Percentiles rank a stretch among this genome's conserved stretches.
These are phyloP conservation scores for Alternaria burnsii DNA, from an alignment of 2,329 filamentous ascomycete species.

Conservation along the genomic window DNA sequence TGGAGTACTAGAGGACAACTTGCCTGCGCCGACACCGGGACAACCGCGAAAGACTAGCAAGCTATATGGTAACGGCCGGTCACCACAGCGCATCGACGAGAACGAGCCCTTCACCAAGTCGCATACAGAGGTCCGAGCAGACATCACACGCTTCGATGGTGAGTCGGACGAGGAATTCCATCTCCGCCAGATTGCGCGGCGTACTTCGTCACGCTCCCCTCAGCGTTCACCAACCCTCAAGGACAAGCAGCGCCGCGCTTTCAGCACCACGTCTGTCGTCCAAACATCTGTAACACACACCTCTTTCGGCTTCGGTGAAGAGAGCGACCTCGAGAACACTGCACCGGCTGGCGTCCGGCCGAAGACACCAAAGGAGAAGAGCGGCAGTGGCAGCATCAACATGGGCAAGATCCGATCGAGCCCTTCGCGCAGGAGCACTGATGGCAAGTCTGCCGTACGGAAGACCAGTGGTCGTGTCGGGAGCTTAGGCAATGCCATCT, in stretches of 20 bases:
- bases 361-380: conserved; percentile 57
- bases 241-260: conserved; percentile 74
- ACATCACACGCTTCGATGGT: conserved; percentile 65
- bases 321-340: conserved; percentile 59
- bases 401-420: conserved; percentile 57
- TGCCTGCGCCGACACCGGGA: conserved; percentile 93
- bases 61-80: conserved; percentile 68
- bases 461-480: conserved; percentile 62
- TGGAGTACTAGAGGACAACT: conserved; percentile 83
- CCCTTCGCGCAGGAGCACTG: conserved; percentile 56
- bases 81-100: conserved; percentile 55
- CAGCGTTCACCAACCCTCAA: conserved; percentile 64
- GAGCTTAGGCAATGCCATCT: conserved; percentile 51
- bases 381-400: conserved; percentile 55
- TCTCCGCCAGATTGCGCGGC: conserved; percentile 68
- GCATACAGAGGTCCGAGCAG: conserved; percentile 66
- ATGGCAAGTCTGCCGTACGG: conserved; percentile 58
- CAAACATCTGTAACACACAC: conserved; percentile 47
- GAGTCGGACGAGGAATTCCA: conserved; percentile 87
- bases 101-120: conserved; percentile 60
- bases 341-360: conserved; percentile 47
- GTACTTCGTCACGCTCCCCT: conserved; percentile 71
- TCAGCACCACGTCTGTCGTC: conserved; percentile 72
- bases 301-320: conserved; percentile 48
- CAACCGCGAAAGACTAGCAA: conserved; percentile 91